phyloP scores from a whole-genome alignment of 2,329 filamentous ascomycete species.

The Fusarium zealandicum region DNA sequence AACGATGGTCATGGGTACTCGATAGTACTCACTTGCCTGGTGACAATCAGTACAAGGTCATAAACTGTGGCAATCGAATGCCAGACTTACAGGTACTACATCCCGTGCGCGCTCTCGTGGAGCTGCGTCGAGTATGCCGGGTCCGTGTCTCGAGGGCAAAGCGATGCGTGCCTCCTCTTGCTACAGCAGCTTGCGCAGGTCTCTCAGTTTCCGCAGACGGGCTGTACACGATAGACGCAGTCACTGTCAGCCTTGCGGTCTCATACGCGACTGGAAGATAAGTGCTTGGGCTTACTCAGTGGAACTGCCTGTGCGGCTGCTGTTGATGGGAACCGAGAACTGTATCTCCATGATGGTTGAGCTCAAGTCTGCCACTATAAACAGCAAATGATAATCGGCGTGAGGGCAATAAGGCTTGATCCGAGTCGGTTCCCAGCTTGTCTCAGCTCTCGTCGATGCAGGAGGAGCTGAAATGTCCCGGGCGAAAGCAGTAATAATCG shows the following conservation, averaged over 20 bases:
- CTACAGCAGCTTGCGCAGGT: conserved; percentile 26
- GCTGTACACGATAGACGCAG: conserved; percentile 14
- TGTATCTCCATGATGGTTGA: conserved; percentile 48
- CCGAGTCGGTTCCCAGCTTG: neutral
- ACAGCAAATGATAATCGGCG: neutral
- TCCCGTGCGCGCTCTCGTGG: conserved; percentile 49
- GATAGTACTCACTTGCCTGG: conserved; percentile 46
- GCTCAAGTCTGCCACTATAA: conserved; percentile 13
- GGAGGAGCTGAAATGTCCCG: conserved; percentile 14
- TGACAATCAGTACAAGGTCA: conserved; percentile 14
- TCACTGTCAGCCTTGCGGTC: conserved; percentile 19
- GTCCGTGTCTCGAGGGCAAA: conserved; percentile 50
- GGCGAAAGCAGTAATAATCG: conserved; percentile 18
- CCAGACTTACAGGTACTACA: conserved; percentile 48
- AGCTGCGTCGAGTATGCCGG: conserved; percentile 49
- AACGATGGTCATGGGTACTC: neutral
- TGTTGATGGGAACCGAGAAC: conserved; percentile 45
- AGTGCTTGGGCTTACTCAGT: conserved; percentile 37
- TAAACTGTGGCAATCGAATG: neutral
- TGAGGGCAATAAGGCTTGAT: neutral
- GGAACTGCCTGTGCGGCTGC: conserved; percentile 27
- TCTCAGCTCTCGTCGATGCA: conserved; percentile 14
- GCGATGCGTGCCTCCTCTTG: conserved; percentile 45
- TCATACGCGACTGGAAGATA: conserved; percentile 6
- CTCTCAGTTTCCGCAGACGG: conserved; percentile 26